phyloP scores from a whole-genome alignment of 208 protist genomes.

The Leishmania turanica region DNA sequence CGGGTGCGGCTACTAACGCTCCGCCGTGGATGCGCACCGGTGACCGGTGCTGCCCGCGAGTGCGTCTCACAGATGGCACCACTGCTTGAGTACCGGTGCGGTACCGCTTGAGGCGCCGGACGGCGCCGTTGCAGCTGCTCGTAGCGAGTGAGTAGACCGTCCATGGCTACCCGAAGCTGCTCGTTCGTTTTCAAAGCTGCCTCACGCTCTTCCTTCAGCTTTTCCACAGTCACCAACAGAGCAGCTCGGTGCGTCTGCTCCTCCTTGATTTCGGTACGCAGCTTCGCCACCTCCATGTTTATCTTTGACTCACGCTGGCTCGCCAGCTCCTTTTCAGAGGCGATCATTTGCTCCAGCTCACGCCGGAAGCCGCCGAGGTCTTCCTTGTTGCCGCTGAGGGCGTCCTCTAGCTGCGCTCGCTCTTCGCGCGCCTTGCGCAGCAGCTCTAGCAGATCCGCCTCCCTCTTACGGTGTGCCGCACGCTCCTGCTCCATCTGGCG shows the following conservation, averaged over 20 bases:
- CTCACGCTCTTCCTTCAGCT: slow-evolving; percentile 66
- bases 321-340: slow-evolving; percentile 60
- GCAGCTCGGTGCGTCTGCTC: slow-evolving; percentile 53
- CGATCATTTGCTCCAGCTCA: slow-evolving; percentile 83
- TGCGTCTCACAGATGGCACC: neutral
- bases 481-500: slow-evolving; percentile 85
- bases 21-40: neutral
- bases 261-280: slow-evolving; percentile 61
- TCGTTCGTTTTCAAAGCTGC: slow-evolving; percentile 62
- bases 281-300: slow-evolving; percentile 51
- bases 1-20: slow-evolving; percentile 10
- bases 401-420: slow-evolving; percentile 55
- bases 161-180: slow-evolving; percentile 71
- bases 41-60: neutral
- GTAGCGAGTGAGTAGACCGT: slow-evolving; percentile 52
- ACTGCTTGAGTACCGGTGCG: neutral
- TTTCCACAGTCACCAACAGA: slow-evolving; percentile 54
- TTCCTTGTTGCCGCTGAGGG: slow-evolving; percentile 52
- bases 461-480: slow-evolving; percentile 63
- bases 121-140: slow-evolving; percentile 18
- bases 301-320: slow-evolving; percentile 65
- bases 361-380: slow-evolving; percentile 62
- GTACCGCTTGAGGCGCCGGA: slow-evolving; percentile 5
- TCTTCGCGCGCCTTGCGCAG: slow-evolving; percentile 72
- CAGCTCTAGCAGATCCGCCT: slow-evolving; percentile 78